Evolutionary conservation across 345 rosid species (phyloP).

Genomic region (Geranium rotundifolium): DNA sequence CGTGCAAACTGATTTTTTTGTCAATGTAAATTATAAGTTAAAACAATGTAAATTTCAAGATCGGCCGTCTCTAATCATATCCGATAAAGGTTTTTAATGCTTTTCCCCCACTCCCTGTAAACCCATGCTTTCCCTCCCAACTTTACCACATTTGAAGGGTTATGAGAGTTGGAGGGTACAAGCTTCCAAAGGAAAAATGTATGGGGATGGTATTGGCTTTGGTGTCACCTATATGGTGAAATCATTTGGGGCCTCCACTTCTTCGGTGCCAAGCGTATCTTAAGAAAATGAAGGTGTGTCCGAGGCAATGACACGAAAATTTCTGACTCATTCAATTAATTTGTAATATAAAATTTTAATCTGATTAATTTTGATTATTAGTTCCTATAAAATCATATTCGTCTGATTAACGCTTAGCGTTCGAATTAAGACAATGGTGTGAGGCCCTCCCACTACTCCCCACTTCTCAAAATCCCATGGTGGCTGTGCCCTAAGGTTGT

Average conservation of each 20-base stretch:
- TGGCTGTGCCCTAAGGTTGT: conserved; percentile 6
- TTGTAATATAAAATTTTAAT: too few species aligned
- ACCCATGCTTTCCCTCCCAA: not conserved
- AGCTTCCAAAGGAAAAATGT: not conserved
- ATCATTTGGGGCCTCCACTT: conserved; percentile 19
- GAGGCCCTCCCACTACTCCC: conserved; percentile 22
- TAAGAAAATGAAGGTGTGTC: conserved; percentile 11
- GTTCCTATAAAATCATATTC: too few species aligned
- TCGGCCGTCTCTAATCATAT: too few species aligned
- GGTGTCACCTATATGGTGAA: conserved; percentile 17
- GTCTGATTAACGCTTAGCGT: too few species aligned
- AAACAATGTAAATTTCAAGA: too few species aligned
- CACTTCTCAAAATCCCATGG: not conserved
- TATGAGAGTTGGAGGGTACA: not conserved
- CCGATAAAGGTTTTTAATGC: too few species aligned
- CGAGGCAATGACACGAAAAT: too few species aligned
- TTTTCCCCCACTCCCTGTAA: not conserved
- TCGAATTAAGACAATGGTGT: not conserved
- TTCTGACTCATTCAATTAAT: too few species aligned
- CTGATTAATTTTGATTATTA: too few species aligned
- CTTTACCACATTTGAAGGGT: not conserved
- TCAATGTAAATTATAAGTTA: too few species aligned
- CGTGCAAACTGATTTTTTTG: too few species aligned
- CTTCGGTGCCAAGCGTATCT: conserved; percentile 17
- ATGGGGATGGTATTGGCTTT: conserved; percentile 5